Conservation (phyloP, 345 rosid genomes). For the Triadica sebifera region DNA sequence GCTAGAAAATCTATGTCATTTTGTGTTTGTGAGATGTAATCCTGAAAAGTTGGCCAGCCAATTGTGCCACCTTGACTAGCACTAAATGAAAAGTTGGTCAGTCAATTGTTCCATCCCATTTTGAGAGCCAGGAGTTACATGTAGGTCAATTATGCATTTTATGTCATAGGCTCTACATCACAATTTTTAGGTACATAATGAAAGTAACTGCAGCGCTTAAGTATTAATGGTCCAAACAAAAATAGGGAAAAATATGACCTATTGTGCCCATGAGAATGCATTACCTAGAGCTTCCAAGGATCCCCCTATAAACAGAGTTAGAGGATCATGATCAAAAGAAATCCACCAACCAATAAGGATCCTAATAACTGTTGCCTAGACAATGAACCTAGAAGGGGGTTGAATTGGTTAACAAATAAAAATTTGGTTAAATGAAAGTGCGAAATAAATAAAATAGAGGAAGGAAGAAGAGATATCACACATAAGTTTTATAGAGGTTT, state of each 20-base stretch:
- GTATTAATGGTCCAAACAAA: not conserved
- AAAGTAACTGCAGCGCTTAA: conserved; percentile 2
- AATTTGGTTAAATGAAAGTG: no score
- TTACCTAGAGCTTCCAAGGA: conserved; percentile 63
- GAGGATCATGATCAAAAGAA: conserved; percentile 69
- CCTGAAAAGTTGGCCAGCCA: conserved; percentile 54
- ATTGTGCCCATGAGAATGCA: conserved; percentile 74
- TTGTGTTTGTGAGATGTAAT: conserved; percentile 50
- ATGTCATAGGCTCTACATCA: conserved; percentile 56
- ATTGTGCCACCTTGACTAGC: conserved; percentile 63
- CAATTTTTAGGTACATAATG: conserved; percentile 8
- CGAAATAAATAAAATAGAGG: no score
- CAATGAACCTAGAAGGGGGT: no score
- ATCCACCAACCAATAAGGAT: conserved; percentile 87
- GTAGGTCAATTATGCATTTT: conserved; percentile 77
- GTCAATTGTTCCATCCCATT: conserved; percentile 85
- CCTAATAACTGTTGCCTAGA: no score
- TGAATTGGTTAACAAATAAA: no score
- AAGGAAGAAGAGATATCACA: no score
- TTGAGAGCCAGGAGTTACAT: conserved; percentile 84
- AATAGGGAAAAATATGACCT: conserved; percentile 31
- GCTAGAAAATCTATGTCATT: conserved; percentile 64
- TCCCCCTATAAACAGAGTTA: conserved; percentile 61
- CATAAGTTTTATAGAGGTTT: no score
- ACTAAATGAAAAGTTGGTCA: no score